phyloP scores from a whole-genome alignment of 306 rosid genomes.

The Medicago ruthenica region DNA sequence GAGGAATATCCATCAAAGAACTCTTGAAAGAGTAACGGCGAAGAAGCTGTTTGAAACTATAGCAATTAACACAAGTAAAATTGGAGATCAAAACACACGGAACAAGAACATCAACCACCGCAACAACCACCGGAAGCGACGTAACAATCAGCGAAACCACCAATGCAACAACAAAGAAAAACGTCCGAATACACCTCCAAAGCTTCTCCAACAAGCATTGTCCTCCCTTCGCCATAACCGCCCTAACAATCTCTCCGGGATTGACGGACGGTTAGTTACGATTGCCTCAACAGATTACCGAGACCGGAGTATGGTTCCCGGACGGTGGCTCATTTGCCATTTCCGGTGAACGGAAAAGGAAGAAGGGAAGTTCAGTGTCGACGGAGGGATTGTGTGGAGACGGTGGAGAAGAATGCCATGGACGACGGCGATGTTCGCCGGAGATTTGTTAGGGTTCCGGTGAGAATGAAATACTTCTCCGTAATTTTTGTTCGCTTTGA shows the following conservation, averaged over 20 bases:
- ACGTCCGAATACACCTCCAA: constrained; percentile 74
- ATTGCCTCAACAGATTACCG: constrained; percentile 33
- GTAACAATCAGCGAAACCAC: constrained; percentile 76
- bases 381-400: not conserved
- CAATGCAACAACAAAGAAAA: constrained; percentile 86
- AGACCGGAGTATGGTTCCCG: constrained; percentile 29
- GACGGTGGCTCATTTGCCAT: constrained; percentile 56
- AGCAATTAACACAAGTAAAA: constrained; percentile 81
- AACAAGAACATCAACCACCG: constrained; percentile 72
- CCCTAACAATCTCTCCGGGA: constrained; percentile 33
- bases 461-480: constrained; percentile 21
- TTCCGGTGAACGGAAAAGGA: constrained; percentile 44
- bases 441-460: constrained; percentile 50
- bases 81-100: constrained; percentile 77
- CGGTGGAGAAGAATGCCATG: constrained; percentile 44
- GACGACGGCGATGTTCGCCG: not conserved
- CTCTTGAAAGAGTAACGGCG: constrained; percentile 87
- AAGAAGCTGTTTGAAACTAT: constrained; percentile 69
- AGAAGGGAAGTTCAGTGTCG: constrained; percentile 33
- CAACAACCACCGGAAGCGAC: constrained; percentile 87
- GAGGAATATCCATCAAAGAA: constrained; percentile 88
- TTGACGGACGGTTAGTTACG: constrained; percentile 42
- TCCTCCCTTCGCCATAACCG: constrained; percentile 85
- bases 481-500: constrained; percentile 19
- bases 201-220: constrained; percentile 65